phyloP scores from a whole-genome alignment of 169 alveolate genomes.

The Babesia bovis region DNA sequence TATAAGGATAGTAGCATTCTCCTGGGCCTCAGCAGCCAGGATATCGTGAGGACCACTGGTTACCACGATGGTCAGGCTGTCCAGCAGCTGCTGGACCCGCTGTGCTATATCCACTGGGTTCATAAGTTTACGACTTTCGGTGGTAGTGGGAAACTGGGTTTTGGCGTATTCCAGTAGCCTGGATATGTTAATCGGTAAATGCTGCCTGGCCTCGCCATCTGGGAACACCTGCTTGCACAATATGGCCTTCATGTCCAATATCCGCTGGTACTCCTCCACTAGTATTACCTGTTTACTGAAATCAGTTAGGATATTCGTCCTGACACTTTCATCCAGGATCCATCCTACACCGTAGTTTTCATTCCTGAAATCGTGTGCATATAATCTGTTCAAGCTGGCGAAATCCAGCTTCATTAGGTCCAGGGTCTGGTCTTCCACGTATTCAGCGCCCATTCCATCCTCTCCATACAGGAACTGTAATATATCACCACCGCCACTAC shows the following conservation, averaged over 20 bases:
- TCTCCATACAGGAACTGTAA: constrained; percentile 99
- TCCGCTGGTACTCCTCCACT: constrained; percentile 77
- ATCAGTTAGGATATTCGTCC: constrained; percentile 72
- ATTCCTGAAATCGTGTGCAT: constrained; percentile 76
- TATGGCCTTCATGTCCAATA: constrained; percentile 71
- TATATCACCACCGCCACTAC: constrained; percentile 95
- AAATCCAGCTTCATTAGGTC: constrained; percentile 90
- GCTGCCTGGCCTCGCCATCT: constrained; percentile 94
- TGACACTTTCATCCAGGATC: constrained; percentile 71
- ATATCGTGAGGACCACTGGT: constrained; percentile 77
- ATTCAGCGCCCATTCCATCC: constrained; percentile 99
- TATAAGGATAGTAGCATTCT: constrained; percentile 88
- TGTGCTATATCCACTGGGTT: constrained; percentile 83
- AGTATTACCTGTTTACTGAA: constrained; percentile 78
- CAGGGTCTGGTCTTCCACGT: constrained; percentile 95
- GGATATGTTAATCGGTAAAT: constrained; percentile 93
- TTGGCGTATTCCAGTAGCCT: constrained; percentile 91
- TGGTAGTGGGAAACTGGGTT: constrained; percentile 81
- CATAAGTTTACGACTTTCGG: constrained; percentile 56
- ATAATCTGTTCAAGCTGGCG: constrained; percentile 78
- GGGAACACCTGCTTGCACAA: constrained; percentile 86
- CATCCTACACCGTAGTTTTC: constrained; percentile 78
- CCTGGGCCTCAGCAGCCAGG: constrained; percentile 87
- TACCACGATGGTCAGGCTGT: constrained; percentile 75
- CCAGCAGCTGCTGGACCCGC: constrained; percentile 75